Evolutionary conservation across 139 green algal species (phyloP), one percentile per base, ranked within the genome.

Genomic region (Volvox africanus): DNA sequence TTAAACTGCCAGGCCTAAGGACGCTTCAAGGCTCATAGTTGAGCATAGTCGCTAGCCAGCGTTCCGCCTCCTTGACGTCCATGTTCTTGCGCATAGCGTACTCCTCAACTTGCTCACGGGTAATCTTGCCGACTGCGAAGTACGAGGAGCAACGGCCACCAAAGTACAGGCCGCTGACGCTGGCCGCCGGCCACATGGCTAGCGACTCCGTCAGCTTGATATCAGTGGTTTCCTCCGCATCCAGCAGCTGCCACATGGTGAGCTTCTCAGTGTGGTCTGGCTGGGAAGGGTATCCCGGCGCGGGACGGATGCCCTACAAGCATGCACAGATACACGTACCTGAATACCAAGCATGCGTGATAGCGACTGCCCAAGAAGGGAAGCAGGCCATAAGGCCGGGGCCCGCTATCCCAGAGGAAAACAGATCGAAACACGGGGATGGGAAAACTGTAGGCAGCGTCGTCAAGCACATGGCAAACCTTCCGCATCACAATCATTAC

Each of bases 111-210:
- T 99, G 97, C 90, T 99, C 98, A 67, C 96, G 35, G 1, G 95
- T 98, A 94, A 99, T 99, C 96, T 99, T 99, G 88, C 98, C 98
- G 62, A 99, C 98, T 0, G 98, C 98, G 95, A 99, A 99, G 96
- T 99, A 99, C 62, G 97, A 93, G 37, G 93, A 95, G 89, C 91
- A 93, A 22, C 95, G 96, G 77, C 93, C 95, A 22, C 91, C 98
- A 95, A 99, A 99, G 93, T 99, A 99, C n/a, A 99, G 95, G 32
- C 98, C 98, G 28, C 93, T 97, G 13, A 99, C 98, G 1, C 93
- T 96, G 13, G 98, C 98, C 0, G 98, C 97, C 0, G 98, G 98
- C 91, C 98, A 93, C 98, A 99, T 99, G 81, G 98, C 98, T 80
- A 99, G 94, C 30, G 94, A 97, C 93, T 99, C 98, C 1, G 98